These are phyloP conservation scores for Ophiostoma novo-ulmi DNA, from an alignment of 2,329 filamentous ascomycete genomes.

Conservation along the genomic window DNA sequence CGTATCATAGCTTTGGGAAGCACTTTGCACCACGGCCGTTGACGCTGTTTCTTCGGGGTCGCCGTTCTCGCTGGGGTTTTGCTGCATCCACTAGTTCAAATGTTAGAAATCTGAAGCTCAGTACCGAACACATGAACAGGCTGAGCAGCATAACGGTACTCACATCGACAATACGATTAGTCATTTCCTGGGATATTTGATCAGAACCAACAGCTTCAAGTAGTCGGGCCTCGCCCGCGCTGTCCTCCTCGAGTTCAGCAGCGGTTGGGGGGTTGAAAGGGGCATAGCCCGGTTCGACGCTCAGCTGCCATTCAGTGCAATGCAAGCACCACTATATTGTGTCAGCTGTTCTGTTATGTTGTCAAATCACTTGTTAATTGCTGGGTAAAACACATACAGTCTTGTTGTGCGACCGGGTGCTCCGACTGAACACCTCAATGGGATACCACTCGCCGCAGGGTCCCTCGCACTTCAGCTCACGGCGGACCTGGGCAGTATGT, in stretches of 20 bases:
- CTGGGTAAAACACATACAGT: slow-evolving; percentile 30
- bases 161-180: not conserved
- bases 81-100: slow-evolving; percentile 27
- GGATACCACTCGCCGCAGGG: slow-evolving; percentile 33
- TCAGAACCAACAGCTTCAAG: not conserved
- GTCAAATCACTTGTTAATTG: not conserved
- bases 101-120: not conserved
- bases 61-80: slow-evolving; percentile 25
- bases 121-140: not conserved
- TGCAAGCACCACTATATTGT: slow-evolving; percentile 35
- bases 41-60: slow-evolving; percentile 22
- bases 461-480: slow-evolving; percentile 31
- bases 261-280: slow-evolving; percentile 29
- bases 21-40: slow-evolving; percentile 18
- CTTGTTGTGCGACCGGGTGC: slow-evolving; percentile 31
- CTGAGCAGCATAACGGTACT: not conserved
- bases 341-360: not conserved
- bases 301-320: slow-evolving; percentile 35
- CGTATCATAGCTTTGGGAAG: slow-evolving; percentile 16
- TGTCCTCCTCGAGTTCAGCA: slow-evolving; percentile 17
- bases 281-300: slow-evolving; percentile 29
- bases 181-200: not conserved
- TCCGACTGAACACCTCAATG: slow-evolving; percentile 35
- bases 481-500: slow-evolving; percentile 28
- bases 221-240: slow-evolving; percentile 20